Evolutionary conservation across 208 protist genomes (phyloP).

Genomic region (Tritrichomonas foetus): DNA sequence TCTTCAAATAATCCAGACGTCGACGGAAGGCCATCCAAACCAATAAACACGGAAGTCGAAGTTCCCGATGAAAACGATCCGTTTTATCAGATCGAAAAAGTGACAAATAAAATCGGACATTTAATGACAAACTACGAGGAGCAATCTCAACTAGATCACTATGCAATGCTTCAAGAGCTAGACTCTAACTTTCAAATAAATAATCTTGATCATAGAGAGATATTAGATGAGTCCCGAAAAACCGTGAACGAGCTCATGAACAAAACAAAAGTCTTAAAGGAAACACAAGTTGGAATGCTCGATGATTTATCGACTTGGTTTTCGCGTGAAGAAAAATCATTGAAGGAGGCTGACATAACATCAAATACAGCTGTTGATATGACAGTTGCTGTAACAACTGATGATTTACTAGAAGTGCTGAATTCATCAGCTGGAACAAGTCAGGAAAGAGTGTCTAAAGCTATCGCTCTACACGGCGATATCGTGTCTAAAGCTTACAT

Average conservation of each 20-base stretch:
- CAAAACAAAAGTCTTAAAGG: not conserved
- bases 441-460: not conserved
- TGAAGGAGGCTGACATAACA: not conserved
- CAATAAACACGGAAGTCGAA: not conserved
- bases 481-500: not conserved
- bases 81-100: constrained; percentile 4
- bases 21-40: not conserved
- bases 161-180: not conserved
- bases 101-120: not conserved
- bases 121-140: not conserved
- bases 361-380: not conserved
- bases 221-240: not conserved
- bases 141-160: not conserved
- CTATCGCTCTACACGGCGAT: not conserved
- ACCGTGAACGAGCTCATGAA: not conserved
- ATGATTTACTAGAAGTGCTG: not conserved
- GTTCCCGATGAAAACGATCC: not conserved
- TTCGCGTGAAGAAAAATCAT: not conserved
- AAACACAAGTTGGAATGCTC: not conserved
- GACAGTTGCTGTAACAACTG: not conserved
- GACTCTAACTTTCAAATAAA: not conserved
- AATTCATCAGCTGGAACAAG: not conserved
- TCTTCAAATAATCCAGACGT: not conserved
- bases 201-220: not conserved
- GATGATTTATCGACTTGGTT: not conserved